Evolutionary conservation across 2,329 filamentous ascomycete genomes (phyloP), one percentile per base, ranked within the genome.

Genomic region (Samsoniella hepiali): DNA sequence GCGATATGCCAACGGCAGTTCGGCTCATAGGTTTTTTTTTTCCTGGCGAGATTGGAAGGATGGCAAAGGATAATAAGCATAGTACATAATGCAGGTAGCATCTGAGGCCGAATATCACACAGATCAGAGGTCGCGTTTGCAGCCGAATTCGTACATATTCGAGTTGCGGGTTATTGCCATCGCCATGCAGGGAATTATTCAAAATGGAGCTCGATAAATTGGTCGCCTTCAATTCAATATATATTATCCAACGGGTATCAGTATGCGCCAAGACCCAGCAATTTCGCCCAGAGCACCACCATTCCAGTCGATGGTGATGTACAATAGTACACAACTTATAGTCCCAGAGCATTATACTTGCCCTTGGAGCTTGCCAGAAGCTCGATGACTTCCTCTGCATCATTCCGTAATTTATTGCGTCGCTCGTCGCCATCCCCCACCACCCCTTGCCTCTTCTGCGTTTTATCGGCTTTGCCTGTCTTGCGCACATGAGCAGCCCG

Each of bases 341-440:
- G 63, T 3, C 75, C 75, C 62, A 76, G 64, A 34, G 75, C 74
- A 65, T 69, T 68, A 56, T 75, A 77, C 56, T 73, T 72, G 45
- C 75, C 73, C 60, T 69, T 68, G 27, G 42, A 34, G 27, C 55
- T 62, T 17, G 61, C 61, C 53, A 68, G 61, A 45, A 63, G 40
- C 31, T 64, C 54, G 7, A 60, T 40, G 3, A 66, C 36, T n/a
- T 64, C 61, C 5, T 68, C 63, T 11, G 55, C 55, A 27, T 51
- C 17, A 54, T 8, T 49, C 32, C 50, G 55, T 22, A 13, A n/a
- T 22, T 29, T 53, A 11, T 44, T 51, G 42, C 44, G 66, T 42
- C 58, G 9, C 44, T 38, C 32, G 10, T 22, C 31, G 17, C 40
- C 45, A 13, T 42, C 59, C 32, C 31, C 54, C 49, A 22, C 47